Percentiles rank a stretch among this genome's conserved stretches.
These are phyloP conservation scores for Daedalea quercina DNA, from an alignment of 768 basidiomycete species.

Conservation along the genomic window DNA sequence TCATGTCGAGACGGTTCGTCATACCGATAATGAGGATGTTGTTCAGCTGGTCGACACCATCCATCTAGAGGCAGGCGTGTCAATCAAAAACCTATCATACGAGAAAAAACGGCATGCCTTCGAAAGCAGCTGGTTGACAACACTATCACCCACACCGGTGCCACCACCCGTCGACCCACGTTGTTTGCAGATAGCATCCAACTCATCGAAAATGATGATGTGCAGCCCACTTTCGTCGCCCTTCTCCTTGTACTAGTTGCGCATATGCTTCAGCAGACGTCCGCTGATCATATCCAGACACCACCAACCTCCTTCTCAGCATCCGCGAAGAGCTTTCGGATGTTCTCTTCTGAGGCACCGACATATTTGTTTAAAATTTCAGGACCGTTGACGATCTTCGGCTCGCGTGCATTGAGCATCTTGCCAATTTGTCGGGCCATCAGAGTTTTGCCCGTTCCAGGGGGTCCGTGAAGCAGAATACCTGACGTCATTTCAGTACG, in stretches of 20 bases:
- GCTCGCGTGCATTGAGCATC: conserved; percentile 97
- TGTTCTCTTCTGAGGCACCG: conserved; percentile 95
- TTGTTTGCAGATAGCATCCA: conserved; percentile 98
- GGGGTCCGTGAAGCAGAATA: conserved; percentile 92
- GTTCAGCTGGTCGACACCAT: conserved; percentile 97
- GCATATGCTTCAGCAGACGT: not conserved
- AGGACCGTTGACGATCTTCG: conserved; percentile 97
- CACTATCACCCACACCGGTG: conserved; percentile 97
- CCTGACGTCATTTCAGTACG: conserved; percentile 37
- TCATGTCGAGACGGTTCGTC: conserved; percentile 98
- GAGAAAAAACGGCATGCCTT: conserved; percentile 49
- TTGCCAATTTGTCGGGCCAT: conserved; percentile 99
- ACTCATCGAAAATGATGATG: conserved; percentile 98
- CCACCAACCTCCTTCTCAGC: conserved; percentile 87
- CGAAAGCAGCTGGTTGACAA: conserved; percentile 96
- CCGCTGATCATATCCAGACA: not conserved
- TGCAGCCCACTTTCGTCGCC: conserved; percentile 95
- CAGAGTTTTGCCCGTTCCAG: conserved; percentile 97
- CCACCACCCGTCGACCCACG: conserved; percentile 88
- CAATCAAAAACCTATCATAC: not conserved
- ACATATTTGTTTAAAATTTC: conserved; percentile 97
- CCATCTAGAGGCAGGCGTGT: conserved; percentile 58
- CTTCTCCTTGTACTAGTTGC: conserved; percentile 84
- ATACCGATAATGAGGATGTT: conserved; percentile 99
- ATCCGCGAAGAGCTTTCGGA: conserved; percentile 95